Evolutionary conservation across 257 asterid species (phyloP).

Genomic region (Perilla frutescens): DNA sequence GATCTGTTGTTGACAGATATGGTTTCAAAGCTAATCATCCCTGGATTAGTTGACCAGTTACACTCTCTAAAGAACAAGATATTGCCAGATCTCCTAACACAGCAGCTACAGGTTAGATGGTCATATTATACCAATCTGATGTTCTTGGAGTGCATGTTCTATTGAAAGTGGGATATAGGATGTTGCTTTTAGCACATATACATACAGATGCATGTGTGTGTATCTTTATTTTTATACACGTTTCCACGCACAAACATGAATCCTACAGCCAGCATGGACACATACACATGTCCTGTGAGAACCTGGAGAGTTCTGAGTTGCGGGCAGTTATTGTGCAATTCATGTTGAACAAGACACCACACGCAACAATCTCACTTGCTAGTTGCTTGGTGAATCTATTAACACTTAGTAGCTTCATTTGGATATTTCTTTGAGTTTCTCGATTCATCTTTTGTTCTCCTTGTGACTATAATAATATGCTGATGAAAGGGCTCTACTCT

Average conservation of each 20-base stretch:
- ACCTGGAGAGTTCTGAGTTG: slow-evolving; percentile 8
- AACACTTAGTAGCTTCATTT: slow-evolving; percentile 6
- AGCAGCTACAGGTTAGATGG: slow-evolving; percentile 68
- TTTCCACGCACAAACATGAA: not conserved
- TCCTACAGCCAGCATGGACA: not conserved
- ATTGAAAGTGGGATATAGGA: slow-evolving; percentile 6
- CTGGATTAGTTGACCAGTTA: slow-evolving; percentile 83
- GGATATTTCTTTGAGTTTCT: slow-evolving; percentile 2
- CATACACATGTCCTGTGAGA: not conserved
- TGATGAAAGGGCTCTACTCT: too few species aligned
- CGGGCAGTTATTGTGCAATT: slow-evolving; percentile 3
- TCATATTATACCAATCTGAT: slow-evolving; percentile 26
- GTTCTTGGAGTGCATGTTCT: slow-evolving; percentile 25
- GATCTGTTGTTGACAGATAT: slow-evolving; percentile 57
- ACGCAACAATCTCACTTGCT: slow-evolving; percentile 6
- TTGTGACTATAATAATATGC: not conserved
- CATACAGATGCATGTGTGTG: not conserved
- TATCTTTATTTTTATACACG: not conserved
- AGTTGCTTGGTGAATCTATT: slow-evolving; percentile 24
- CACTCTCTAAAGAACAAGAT: slow-evolving; percentile 65
- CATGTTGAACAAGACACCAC: slow-evolving; percentile 12
- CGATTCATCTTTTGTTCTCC: slow-evolving; percentile 5
- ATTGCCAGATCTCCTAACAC: slow-evolving; percentile 57
- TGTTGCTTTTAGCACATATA: not conserved
- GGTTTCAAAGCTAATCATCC: slow-evolving; percentile 76